Evolutionary conservation across 148 eudicot species (phyloP), one percentile per base, ranked within the genome.

Genomic region (Chenopodium suecicum): DNA sequence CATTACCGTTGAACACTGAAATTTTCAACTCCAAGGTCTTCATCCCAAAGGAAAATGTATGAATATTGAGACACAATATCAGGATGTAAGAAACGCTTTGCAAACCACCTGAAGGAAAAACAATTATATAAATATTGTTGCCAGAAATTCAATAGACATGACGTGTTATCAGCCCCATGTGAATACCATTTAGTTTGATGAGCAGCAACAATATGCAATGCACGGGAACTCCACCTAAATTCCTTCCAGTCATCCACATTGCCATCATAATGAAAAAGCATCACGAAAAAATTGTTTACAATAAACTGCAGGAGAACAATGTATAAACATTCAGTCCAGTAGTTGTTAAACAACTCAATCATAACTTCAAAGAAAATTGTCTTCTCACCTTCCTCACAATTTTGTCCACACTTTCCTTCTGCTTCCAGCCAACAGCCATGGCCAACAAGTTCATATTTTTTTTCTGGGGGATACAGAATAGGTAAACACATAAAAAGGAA

Each of bases 181-280:
- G 31, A 8, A 46, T 87, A 91, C 94, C 94, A 91, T 82, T 91
- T 91, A 11, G 94, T 91, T 81, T 91, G 94, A 82, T 86, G 82
- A 52, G 86, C 68, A 74, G 92, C 94, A 72, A 90, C 89, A 73
- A 91, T 86, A 81, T 90, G 94, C 83, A 91, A 82, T 65, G 84
- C 92, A 75, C 56, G 80, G 77, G 72, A 63, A 82, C 87, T 89
- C 92, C 94, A 91, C 79, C 88, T 85, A 13, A 90, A 70, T 48
- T 91, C 90, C 31, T 76, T 79, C 94, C 94, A 91, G 32, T 86
- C 92, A 86, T 91, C 88, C 29, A 90, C 89, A 80, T 86, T 84
- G 29, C 91, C 91, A 77, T 90, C 95, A 79, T 92, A 92, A 76
- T 92, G 95, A 69, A 92, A 92, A 76, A 92, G 95, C 91, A 92